Conservation (phyloP, 176 grass and related monocot species). For the Alopecurus myosuroides region DNA sequence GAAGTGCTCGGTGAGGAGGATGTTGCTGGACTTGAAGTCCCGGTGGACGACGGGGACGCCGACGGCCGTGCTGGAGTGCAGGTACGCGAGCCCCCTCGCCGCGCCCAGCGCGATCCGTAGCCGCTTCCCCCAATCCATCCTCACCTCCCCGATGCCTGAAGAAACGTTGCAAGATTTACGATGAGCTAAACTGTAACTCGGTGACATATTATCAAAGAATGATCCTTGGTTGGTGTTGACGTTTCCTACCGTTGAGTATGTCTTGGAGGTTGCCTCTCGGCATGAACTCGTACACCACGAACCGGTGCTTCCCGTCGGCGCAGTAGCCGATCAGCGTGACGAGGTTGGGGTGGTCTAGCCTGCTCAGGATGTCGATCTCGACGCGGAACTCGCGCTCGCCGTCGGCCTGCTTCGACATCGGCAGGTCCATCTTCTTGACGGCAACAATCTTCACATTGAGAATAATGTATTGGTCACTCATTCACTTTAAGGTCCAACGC, state of each 20-base stretch:
- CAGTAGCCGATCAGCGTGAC: conserved; percentile 92
- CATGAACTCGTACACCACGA: conserved; percentile 97
- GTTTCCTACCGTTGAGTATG: conserved; percentile 51
- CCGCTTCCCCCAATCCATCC: conserved; percentile 73
- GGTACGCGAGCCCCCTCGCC: conserved; percentile 82
- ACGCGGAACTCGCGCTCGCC: conserved; percentile 96
- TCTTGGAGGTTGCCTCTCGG: conserved; percentile 90
- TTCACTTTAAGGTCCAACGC: background rate
- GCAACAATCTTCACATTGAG: conserved; percentile 60
- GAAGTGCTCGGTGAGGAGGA: conserved; percentile 68
- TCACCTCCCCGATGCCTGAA: conserved; percentile 62
- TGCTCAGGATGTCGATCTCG: conserved; percentile 95
- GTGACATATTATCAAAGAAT: background rate
- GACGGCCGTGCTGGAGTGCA: conserved; percentile 76
- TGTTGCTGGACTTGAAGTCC: conserved; percentile 99
- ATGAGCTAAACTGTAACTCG: background rate
- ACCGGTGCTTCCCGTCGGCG: conserved; percentile 92
- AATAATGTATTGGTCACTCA: background rate
- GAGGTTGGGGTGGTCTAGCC: conserved; percentile 87
- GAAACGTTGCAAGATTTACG: background rate
- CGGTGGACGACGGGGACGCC: conserved; percentile 90
- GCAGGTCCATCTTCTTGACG: conserved; percentile 98
- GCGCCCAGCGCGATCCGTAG: conserved; percentile 83
- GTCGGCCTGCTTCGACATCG: conserved; percentile 57
- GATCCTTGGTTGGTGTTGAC: background rate